A percentile compares a stretch with the other conserved stretches of the same genome.
phyloP scores from a whole-genome alignment of 139 green algal genomes.

The Gonium pectorale region DNA sequence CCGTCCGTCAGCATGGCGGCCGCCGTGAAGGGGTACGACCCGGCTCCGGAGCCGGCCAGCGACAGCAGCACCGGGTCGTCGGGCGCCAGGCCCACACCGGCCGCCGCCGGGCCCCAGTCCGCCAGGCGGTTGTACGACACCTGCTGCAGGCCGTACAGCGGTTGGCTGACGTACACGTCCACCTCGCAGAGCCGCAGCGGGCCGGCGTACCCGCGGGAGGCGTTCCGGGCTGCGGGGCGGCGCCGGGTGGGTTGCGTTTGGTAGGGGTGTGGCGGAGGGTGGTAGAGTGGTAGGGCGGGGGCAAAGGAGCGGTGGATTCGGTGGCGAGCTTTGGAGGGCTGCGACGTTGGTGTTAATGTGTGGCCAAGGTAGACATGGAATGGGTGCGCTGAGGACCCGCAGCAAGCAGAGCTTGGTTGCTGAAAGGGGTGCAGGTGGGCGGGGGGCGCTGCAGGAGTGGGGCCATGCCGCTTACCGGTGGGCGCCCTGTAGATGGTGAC shows the following conservation, averaged over 20 bases:
- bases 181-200: conserved; percentile 30
- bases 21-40: background rate
- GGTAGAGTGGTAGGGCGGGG: too few species aligned
- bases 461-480: background rate
- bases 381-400: too few species aligned
- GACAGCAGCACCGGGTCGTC: background rate
- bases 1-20: conserved; percentile 11
- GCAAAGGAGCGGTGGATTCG: too few species aligned
- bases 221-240: background rate
- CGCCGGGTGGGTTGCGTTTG: too few species aligned
- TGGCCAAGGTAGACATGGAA: too few species aligned
- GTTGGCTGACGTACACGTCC: conserved; percentile 22
- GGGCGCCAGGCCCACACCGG: background rate
- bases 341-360: too few species aligned
- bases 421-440: too few species aligned
- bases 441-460: too few species aligned
- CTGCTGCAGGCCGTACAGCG: conserved; percentile 32
- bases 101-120: background rate
- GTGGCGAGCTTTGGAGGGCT: too few species aligned
- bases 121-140: conserved; percentile 25
- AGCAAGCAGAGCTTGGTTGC: too few species aligned
- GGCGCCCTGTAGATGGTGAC: conserved; percentile 12
- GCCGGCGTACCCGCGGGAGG: background rate
- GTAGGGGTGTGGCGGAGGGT: background rate
- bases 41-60: background rate